Percentiles rank a stretch among this genome's conserved stretches.
Evolutionary conservation across 2,329 filamentous ascomycete genomes (phyloP).

Genomic region (Paecilomyces sp.): DNA sequence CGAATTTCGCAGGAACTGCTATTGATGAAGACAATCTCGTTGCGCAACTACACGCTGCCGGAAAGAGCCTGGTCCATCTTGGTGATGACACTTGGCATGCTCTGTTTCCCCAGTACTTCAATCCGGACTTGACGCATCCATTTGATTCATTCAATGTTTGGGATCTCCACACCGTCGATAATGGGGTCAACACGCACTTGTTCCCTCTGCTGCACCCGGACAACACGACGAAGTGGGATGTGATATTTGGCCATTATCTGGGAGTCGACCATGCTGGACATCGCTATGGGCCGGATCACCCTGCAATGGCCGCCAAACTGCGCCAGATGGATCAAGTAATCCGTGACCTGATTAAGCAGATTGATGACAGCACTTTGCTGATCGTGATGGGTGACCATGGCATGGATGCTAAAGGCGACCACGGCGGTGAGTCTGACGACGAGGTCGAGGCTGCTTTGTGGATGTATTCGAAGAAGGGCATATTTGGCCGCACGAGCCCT

Average conservation of each 20-base stretch:
- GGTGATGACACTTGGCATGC: conserved; percentile 98
- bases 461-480: conserved; percentile 90
- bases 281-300: conserved; percentile 87
- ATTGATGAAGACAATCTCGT: conserved; percentile 88
- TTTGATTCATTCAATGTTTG: conserved; percentile 99
- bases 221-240: conserved; percentile 70
- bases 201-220: conserved; percentile 62
- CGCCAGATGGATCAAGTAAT: conserved; percentile 84
- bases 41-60: conserved; percentile 55
- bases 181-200: conserved; percentile 86
- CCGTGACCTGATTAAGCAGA: conserved; percentile 57
- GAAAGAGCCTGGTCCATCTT: conserved; percentile 78
- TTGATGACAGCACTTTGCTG: conserved; percentile 82
- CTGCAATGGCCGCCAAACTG: conserved; percentile 84
- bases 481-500: conserved; percentile 71
- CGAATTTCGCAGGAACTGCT: conserved; percentile 88
- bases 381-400: conserved; percentile 99
- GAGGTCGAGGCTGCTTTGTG: conserved; percentile 91
- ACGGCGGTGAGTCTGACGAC: conserved; percentile 96
- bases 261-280: conserved; percentile 97
- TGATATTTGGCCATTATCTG: conserved; percentile 89
- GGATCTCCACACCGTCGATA: conserved; percentile 95
- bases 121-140: conserved; percentile 72
- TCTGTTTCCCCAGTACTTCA: conserved; percentile 89
- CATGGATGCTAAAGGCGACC: conserved; percentile 95